phyloP scores from a whole-genome alignment of 345 rosid genomes.

The Camelina laxa region DNA sequence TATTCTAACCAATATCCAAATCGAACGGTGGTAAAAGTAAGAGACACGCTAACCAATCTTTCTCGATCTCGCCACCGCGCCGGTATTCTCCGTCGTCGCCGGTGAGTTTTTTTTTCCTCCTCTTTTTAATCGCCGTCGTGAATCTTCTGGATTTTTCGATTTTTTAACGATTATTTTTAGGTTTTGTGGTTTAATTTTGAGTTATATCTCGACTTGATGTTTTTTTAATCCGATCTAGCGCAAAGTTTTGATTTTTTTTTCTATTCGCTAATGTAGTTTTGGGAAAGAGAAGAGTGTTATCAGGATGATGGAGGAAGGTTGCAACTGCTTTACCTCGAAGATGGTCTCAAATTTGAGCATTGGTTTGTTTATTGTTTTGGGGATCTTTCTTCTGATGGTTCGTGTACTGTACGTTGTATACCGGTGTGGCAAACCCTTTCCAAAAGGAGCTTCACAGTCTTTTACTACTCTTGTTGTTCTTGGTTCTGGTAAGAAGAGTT shows the following conservation, averaged over 20 bases:
- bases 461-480: slow-evolving; percentile 62
- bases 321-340: slow-evolving; percentile 26
- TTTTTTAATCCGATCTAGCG: not conserved
- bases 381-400: slow-evolving; percentile 35
- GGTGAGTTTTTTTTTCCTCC: slow-evolving; percentile 22
- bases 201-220: not conserved
- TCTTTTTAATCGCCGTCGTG: not conserved
- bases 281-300: slow-evolving; percentile 3
- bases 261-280: not conserved
- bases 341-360: slow-evolving; percentile 38
- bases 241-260: not conserved
- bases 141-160: not conserved
- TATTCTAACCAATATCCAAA: slow-evolving; percentile 35
- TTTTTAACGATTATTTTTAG: not conserved
- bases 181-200: slow-evolving; percentile 6
- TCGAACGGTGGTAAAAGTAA: slow-evolving; percentile 36
- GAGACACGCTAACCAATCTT: slow-evolving; percentile 12
- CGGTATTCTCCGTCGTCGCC: slow-evolving; percentile 13
- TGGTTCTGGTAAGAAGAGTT: slow-evolving; percentile 58
- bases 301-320: slow-evolving; percentile 34
- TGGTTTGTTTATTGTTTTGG: slow-evolving; percentile 16
- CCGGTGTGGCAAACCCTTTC: slow-evolving; percentile 54
- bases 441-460: slow-evolving; percentile 45
- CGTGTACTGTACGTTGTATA: slow-evolving; percentile 45
- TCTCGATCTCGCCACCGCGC: slow-evolving; percentile 21